Base-by-base conservation (phyloP, 805 yeast genomes). In the Pichia heedii region DNA sequence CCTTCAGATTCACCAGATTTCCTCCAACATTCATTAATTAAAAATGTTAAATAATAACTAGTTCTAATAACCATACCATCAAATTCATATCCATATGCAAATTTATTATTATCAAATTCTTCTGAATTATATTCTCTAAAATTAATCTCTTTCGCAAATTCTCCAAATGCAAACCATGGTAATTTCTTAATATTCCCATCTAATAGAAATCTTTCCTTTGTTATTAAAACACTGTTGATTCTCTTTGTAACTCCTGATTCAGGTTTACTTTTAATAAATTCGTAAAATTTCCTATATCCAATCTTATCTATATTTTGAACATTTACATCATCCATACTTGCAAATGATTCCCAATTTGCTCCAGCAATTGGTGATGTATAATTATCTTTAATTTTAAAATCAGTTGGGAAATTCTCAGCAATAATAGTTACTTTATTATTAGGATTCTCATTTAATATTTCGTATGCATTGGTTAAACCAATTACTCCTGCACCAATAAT, bases 281-380 rank as follows among this genome's bases (percentile, higher is more conserved):
- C 60, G 45, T 66, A 49, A 35, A 79, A 71, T 46, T 64, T 68
- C 22, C 50, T 50, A 51, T 81, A 81, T 0, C 75, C 76, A 3
- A 68, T 58, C 26, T 60, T 59, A 52, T 81, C 87, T 46, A 61
- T 54, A n/a, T 60, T 55, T 45, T 62, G 62, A 39, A 53, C 54
- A 24, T 48, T 51, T 8, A 39, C 41, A 24, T 57, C 63, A 19
- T 74, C 76, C 4, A 65, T 63, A 1, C 48, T 34, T 2, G 84
- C 85, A 60, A 77, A 76, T 12, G 82, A 73, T 39, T 66, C 68
- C 84, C 86, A 81, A 51, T 80, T 76, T 37, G 86, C 88, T 4
- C 87, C 87, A 0, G 86, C 87, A 56, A 68, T 74, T 3, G 86
- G 85, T 0, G 83, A 77, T 3, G 84, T 70, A 54, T 76, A 81